Conservation (phyloP, 1,139 yeast genomes). For the Hemisphaericaspora xylanilytica region DNA sequence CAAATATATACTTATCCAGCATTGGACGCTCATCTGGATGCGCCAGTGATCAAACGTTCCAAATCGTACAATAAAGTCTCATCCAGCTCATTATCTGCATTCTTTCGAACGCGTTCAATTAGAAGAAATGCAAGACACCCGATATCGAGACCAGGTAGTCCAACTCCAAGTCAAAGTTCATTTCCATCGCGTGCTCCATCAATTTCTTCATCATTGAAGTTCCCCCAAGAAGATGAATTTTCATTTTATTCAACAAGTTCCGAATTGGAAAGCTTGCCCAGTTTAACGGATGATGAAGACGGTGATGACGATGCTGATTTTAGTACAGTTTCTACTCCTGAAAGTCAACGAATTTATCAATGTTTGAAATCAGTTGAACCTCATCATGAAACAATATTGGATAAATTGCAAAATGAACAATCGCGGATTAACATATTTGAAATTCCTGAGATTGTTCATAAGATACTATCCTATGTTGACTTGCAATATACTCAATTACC, state of each 20-base stretch:
- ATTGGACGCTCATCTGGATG: background rate
- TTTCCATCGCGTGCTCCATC: background rate
- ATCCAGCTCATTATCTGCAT: conserved; percentile 12
- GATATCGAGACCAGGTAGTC: conserved; percentile 2
- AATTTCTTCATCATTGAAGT: conserved; percentile 4
- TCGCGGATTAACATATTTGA: conserved; percentile 46
- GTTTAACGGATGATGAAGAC: conserved; percentile 32
- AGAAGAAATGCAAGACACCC: conserved; percentile 1
- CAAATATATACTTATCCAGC: conserved; percentile 25
- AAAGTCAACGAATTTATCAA: conserved; percentile 9
- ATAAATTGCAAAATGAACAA: background rate
- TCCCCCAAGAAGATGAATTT: conserved; percentile 18
- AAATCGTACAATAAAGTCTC: conserved; percentile 13
- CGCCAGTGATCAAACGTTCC: conserved; percentile 15
- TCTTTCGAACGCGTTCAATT: conserved; percentile 8
- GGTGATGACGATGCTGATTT: background rate
- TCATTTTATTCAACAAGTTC: conserved; percentile 20
- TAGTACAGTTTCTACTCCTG: conserved; percentile 20
- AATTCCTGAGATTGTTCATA: conserved; percentile 72
- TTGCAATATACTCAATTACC: conserved; percentile 49
- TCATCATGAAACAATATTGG: background rate
- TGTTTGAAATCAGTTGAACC: conserved; percentile 7
- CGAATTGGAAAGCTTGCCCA: conserved; percentile 40
- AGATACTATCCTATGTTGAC: conserved; percentile 61
- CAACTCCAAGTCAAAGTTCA: conserved; percentile 1